Evolutionary conservation across 805 yeast species (phyloP).

Genomic region (Zygoascus biomembranicola): DNA sequence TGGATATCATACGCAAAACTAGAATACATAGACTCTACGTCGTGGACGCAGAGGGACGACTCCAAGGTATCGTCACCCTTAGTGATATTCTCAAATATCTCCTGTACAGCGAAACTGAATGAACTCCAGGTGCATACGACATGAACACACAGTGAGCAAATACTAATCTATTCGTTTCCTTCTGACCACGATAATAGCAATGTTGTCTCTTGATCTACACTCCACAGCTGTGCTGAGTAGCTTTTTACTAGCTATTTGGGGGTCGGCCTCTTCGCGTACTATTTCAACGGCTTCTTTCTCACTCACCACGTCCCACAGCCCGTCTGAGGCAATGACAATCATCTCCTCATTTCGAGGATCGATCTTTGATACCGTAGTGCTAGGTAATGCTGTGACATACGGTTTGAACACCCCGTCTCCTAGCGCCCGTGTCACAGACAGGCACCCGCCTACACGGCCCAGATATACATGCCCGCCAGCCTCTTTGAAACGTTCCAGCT

Average conservation of each 20-base stretch:
- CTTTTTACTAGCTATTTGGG: slow-evolving; percentile 56
- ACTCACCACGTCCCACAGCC: slow-evolving; percentile 88
- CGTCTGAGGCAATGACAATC: slow-evolving; percentile 90
- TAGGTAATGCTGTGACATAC: slow-evolving; percentile 81
- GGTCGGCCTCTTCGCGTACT: slow-evolving; percentile 45
- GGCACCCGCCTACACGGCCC: slow-evolving; percentile 86
- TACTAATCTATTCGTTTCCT: neutral
- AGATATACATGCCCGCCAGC: slow-evolving; percentile 83
- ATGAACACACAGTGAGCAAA: neutral
- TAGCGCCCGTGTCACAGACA: slow-evolving; percentile 87
- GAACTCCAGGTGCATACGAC: neutral
- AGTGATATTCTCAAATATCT: slow-evolving; percentile 86
- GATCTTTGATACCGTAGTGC: slow-evolving; percentile 63
- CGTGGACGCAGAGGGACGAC: slow-evolving; percentile 71
- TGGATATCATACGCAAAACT: slow-evolving; percentile 88
- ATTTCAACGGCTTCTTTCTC: slow-evolving; percentile 79
- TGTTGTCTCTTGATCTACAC: slow-evolving; percentile 76
- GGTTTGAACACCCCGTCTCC: slow-evolving; percentile 89
- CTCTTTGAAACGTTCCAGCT: slow-evolving; percentile 61
- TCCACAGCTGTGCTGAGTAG: slow-evolving; percentile 68
- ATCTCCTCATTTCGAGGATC: slow-evolving; percentile 54
- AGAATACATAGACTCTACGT: slow-evolving; percentile 88
- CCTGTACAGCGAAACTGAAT: slow-evolving; percentile 46
- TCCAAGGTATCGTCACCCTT: slow-evolving; percentile 79
- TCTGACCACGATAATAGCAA: slow-evolving; percentile 82